Conservation (phyloP, 108 stramenopile species). For the Licmophora abbreviata region DNA sequence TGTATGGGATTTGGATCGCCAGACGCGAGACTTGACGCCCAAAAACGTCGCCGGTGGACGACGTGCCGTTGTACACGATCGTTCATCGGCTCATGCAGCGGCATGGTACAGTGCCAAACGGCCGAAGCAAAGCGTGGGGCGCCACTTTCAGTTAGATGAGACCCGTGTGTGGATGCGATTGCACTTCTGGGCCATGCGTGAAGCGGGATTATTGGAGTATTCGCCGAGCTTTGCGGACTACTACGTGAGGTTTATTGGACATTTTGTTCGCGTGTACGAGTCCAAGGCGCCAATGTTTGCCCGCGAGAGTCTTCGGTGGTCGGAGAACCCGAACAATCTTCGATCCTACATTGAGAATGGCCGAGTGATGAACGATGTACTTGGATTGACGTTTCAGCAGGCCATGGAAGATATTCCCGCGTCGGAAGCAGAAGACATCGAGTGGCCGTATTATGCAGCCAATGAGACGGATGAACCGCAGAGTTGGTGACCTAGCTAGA, state of each 20-base stretch:
- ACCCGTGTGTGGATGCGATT: constrained; percentile 69
- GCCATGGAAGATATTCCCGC: constrained; percentile 23
- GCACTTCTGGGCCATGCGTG: constrained; percentile 63
- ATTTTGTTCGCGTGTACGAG: constrained; percentile 63
- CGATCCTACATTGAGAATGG: constrained; percentile 35
- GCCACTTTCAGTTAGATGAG: constrained; percentile 57
- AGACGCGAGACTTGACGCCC: constrained; percentile 10
- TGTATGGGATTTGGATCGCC: constrained; percentile 55
- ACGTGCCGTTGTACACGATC: constrained; percentile 41
- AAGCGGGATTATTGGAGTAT: constrained; percentile 28
- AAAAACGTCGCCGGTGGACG: constrained; percentile 13
- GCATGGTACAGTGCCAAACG: constrained; percentile 65
- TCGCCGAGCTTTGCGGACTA: constrained; percentile 55
- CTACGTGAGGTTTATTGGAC: constrained; percentile 65
- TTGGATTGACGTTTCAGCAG: constrained; percentile 23
- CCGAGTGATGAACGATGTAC: constrained; percentile 41
- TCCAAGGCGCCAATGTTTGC: constrained; percentile 40
- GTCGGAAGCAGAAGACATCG: constrained; percentile 26
- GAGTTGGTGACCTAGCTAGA: too few relatives aligned
- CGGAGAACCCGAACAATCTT: constrained; percentile 35
- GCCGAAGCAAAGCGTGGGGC: constrained; percentile 29
- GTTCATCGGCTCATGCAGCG: constrained; percentile 60
- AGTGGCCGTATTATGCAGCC: constrained; percentile 51
- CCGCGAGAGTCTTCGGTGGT: constrained; percentile 58
- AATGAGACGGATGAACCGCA: too few relatives aligned